Percentiles rank a stretch among this genome's conserved stretches.
These are phyloP conservation scores for Mortierella claussenii DNA, from an alignment of 192 early-diverging fungal species.

Conservation along the genomic window DNA sequence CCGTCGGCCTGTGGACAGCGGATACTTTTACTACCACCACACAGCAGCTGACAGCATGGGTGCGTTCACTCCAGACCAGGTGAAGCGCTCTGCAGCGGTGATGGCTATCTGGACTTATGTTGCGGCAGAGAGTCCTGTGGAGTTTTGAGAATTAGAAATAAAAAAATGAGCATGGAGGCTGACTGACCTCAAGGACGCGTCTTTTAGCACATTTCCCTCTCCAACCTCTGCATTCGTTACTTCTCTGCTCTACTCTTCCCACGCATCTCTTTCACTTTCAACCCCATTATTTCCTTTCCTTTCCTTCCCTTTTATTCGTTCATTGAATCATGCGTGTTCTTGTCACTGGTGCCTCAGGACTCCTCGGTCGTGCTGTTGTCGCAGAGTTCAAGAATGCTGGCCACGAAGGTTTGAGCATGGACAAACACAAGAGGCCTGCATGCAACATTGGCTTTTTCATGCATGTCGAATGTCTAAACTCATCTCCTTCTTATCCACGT, in stretches of 20 bases:
- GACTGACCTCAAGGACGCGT: too few relatives aligned
- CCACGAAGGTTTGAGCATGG: conserved; percentile 57
- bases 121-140: conserved; percentile 55
- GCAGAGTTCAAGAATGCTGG: conserved; percentile 62
- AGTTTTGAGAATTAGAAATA: conserved; percentile 15
- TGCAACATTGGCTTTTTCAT: too few relatives aligned
- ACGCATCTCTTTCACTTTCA: neutral
- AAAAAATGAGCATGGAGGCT: too few relatives aligned
- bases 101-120: conserved; percentile 68
- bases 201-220: neutral
- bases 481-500: neutral
- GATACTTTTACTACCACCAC: conserved; percentile 70
- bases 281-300: neutral
- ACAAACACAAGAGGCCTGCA: too few relatives aligned
- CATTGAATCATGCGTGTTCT: conserved; percentile 65
- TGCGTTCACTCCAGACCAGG: conserved; percentile 58
- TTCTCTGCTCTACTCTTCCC: neutral
- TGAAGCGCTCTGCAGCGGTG: conserved; percentile 62
- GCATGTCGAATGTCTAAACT: too few relatives aligned
- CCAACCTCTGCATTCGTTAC: neutral
- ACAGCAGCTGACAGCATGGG: conserved; percentile 61
- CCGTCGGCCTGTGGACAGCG: conserved; percentile 37
- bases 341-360: conserved; percentile 84
- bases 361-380: conserved; percentile 81
- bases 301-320: neutral